Base-by-base conservation (phyloP, 768 basidiomycete species). In the Leucocoprinus birnbaumii region DNA sequence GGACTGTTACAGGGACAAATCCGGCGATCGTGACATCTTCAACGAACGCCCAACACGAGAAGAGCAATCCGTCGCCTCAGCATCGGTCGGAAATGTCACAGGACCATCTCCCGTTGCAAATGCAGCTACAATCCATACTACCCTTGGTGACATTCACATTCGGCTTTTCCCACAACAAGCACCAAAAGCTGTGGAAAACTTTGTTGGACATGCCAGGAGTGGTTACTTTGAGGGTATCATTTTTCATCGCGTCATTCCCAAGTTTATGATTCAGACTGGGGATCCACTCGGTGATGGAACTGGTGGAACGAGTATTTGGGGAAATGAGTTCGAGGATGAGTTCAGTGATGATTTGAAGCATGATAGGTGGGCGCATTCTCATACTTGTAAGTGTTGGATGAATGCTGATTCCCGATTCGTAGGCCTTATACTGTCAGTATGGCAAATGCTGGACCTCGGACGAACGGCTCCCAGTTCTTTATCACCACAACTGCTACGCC, bases 261-360 rank as follows among this genome's bases (percentile, higher is more conserved):
- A 99, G 72, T 99, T 99, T 66, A 96, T 96, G 94, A 89, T 97
- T 53, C 94, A 97, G 76, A 96, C 94, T 3, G 94, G 94, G 27
- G 94, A 96, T 64, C 94, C 94, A 2, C 73, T 94, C n/a, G 94
- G 91, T 19, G 92, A 97, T 71, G 94, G 94, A 4, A 95, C 94
- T 0, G 94, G 94, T 14, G 94, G 94, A 13, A 84, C 79, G 48
- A 92, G 89, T 11, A 91, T 96, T 56, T 97, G 94, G 93, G 93
- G 86, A 2, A 69, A 74, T 52, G 90, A 94, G 41, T 95, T 96
- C 61, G 94, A 94, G 65, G 93, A 98, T 65, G 96, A 98, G 71
- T 94, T 98, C 64, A 80, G 86, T 18, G 87, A 94, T 60, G 87
- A 91, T 43, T 72, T 94, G 57, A 87, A 85, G 70, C 95, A 98